Conservation (phyloP, 1,284 basidiomycete species). For the Ceratobasidium sp. region DNA sequence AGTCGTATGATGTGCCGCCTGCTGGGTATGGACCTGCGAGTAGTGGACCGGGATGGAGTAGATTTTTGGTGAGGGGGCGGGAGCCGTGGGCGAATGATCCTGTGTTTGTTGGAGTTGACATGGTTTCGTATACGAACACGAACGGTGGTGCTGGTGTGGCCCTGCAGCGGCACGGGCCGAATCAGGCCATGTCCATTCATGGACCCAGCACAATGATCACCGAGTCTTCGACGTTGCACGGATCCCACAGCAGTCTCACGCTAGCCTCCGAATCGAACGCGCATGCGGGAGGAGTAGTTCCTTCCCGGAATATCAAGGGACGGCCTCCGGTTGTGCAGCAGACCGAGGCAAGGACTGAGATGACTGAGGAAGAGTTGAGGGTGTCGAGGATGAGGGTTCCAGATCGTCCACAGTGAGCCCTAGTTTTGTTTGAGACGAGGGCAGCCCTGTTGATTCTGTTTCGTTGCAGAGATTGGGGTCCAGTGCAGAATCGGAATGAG, state of each 20-base stretch:
- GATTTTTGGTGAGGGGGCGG: background rate
- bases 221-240: background rate
- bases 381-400: conserved; percentile 14
- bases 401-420: conserved; percentile 2
- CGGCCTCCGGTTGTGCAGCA: background rate
- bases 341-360: background rate
- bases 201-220: background rate
- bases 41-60: conserved; percentile 15
- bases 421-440: background rate
- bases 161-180: too few relatives aligned
- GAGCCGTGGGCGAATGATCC: conserved; percentile 38
- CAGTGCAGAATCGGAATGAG: background rate
- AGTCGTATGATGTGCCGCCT: conserved; percentile 25
- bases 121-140: too few relatives aligned
- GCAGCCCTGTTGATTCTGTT: background rate
- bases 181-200: too few relatives aligned
- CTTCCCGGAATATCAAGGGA: background rate
- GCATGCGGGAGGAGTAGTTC: background rate
- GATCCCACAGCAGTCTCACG: background rate
- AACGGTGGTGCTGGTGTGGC: too few relatives aligned
- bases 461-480: conserved; percentile 14
- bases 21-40: conserved; percentile 24
- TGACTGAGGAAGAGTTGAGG: conserved; percentile 16
- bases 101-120: background rate
- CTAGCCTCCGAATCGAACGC: background rate